phyloP scores from a whole-genome alignment of 2,329 filamentous ascomycete species.

The Scopulariopsis brevicaulis region DNA sequence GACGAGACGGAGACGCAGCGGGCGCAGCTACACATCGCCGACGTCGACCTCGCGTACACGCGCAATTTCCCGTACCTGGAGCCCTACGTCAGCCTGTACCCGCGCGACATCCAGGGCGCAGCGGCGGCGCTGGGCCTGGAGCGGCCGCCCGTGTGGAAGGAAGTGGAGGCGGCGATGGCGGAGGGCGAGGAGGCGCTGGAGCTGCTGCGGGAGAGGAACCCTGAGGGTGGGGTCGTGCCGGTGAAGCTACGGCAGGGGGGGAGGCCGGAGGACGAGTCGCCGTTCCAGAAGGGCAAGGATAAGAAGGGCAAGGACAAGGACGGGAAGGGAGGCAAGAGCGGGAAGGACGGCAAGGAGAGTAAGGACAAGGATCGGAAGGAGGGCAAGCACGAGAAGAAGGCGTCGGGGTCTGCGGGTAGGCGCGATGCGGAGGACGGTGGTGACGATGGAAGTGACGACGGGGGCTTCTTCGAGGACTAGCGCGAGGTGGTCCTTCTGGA shows the following conservation, averaged over 20 bases:
- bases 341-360: slow-evolving; percentile 13
- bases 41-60: slow-evolving; percentile 68
- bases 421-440: slow-evolving; percentile 14
- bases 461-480: slow-evolving; percentile 43
- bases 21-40: slow-evolving; percentile 50
- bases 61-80: slow-evolving; percentile 61
- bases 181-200: slow-evolving; percentile 40
- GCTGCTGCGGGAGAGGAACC: slow-evolving; percentile 38
- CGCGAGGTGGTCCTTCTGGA: slow-evolving; percentile 1
- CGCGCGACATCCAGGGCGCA: slow-evolving; percentile 25
- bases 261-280: not conserved
- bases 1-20: slow-evolving; percentile 40
- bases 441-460: slow-evolving; percentile 37
- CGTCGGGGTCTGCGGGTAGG: slow-evolving; percentile 10
- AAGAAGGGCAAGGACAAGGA: slow-evolving; percentile 9
- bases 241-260: slow-evolving; percentile 1
- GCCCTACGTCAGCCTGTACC: slow-evolving; percentile 56
- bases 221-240: not conserved
- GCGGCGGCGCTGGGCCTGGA: slow-evolving; percentile 31
- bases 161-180: slow-evolving; percentile 53
- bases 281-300: slow-evolving; percentile 7
- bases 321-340: slow-evolving; percentile 7
- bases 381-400: slow-evolving; percentile 17
- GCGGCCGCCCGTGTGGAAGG: slow-evolving; percentile 53
- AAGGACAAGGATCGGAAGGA: not conserved